Evolutionary conservation across 495 filamentous ascomycete genomes (phyloP).

Genomic region (Neurospora sp.): DNA sequence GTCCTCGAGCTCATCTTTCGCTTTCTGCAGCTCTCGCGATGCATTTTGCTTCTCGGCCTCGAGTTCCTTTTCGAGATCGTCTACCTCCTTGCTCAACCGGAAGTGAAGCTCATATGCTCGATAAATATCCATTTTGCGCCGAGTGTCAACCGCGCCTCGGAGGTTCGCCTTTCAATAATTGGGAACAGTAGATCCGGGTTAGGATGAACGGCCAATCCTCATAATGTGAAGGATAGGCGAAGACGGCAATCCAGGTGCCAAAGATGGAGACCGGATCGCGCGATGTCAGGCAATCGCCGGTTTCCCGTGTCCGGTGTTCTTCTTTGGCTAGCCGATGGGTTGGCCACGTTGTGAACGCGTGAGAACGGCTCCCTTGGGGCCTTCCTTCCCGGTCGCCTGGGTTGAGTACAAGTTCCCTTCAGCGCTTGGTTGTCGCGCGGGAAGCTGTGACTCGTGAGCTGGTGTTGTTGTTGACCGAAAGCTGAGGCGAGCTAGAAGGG

Average conservation of each 20-base stretch:
- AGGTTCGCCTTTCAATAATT: not conserved
- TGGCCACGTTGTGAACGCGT: not conserved
- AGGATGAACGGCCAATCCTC: not conserved
- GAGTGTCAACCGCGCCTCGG: not conserved
- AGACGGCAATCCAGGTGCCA: not conserved
- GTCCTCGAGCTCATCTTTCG: not conserved
- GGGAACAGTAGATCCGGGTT: not conserved
- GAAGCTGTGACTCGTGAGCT: not conserved
- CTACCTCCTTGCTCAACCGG: not conserved
- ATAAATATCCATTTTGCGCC: not conserved
- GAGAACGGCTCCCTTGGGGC: not conserved
- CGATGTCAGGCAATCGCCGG: not conserved
- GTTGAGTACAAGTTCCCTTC: not conserved
- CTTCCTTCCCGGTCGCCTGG: not conserved
- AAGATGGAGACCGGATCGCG: not conserved
- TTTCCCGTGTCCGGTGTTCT: not conserved
- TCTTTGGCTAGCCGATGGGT: not conserved
- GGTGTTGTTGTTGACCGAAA: not conserved
- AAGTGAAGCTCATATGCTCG: not conserved
- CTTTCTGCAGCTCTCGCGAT: not conserved
- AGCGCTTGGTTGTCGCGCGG: not conserved
- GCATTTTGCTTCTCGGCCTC: not conserved
- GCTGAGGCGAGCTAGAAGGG: not conserved
- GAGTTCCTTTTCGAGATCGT: not conserved
- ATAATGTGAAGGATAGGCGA: not conserved